These are phyloP conservation scores for Ustilago trichophora DNA, from an alignment of 1,284 basidiomycete species.

Conservation along the genomic window DNA sequence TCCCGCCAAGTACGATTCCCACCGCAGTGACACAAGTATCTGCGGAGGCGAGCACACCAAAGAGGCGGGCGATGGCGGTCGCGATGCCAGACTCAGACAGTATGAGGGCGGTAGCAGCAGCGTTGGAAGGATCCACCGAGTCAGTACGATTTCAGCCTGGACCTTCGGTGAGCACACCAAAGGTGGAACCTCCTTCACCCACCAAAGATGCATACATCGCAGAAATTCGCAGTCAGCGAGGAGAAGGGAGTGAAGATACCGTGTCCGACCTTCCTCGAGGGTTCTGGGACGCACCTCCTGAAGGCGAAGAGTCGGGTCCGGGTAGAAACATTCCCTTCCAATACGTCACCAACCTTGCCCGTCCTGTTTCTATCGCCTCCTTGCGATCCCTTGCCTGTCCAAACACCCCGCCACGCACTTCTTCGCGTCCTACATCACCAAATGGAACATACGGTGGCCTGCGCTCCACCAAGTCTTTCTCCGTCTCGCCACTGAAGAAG, in stretches of 20 bases:
- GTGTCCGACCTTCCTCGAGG: conserved; percentile 6
- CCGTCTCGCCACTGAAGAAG: conserved; percentile 15
- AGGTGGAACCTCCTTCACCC: conserved; percentile 23
- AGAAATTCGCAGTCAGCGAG: conserved; percentile 7
- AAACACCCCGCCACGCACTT: conserved; percentile 29
- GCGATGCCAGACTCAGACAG: conserved; percentile 30
- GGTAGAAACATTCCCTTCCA: conserved; percentile 25
- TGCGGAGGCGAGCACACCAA: background rate
- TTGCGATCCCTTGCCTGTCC: conserved; percentile 32
- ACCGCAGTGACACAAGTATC: background rate
- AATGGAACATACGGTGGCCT: conserved; percentile 21
- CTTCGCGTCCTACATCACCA: conserved; percentile 18
- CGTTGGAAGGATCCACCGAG: conserved; percentile 19
- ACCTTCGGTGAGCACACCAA: conserved; percentile 21
- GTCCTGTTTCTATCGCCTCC: conserved; percentile 37
- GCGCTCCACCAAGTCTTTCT: conserved; percentile 20
- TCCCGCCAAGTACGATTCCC: conserved; percentile 5
- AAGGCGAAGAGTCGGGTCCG: background rate
- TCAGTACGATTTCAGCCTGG: conserved; percentile 25
- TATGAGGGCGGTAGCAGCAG: conserved; percentile 33
- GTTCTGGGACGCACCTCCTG: conserved; percentile 11
- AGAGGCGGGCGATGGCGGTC: conserved; percentile 5
- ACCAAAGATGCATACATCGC: conserved; percentile 10
- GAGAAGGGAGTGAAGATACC: conserved; percentile 23
- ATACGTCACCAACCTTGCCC: conserved; percentile 31